A percentile compares a stretch with the other conserved stretches of the same genome.
These are phyloP conservation scores for Ceratocystis huliohia DNA, from an alignment of 2,329 filamentous ascomycete species.

Conservation along the genomic window DNA sequence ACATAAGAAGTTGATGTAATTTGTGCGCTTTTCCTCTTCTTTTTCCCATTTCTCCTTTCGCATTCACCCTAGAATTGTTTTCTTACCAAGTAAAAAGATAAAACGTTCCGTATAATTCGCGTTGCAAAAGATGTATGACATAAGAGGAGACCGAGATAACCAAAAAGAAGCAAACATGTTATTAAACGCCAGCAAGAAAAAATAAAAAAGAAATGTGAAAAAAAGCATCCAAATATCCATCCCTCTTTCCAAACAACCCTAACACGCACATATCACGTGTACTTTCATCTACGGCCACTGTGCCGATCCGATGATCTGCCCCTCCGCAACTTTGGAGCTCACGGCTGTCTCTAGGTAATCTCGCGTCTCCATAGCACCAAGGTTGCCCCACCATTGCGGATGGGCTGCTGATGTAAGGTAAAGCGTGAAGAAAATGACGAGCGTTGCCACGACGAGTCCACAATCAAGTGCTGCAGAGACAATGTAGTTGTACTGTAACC, in stretches of 20 bases:
- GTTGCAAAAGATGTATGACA: neutral
- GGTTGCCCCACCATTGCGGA: conserved; percentile 53
- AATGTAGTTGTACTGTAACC: conserved; percentile 67
- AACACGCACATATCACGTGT: neutral
- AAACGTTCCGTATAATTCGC: neutral
- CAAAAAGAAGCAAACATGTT: neutral
- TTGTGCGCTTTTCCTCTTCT: too few relatives aligned
- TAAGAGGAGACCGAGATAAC: neutral
- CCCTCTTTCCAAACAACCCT: neutral
- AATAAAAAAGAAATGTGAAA: neutral
- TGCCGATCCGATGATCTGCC: conserved; percentile 40
- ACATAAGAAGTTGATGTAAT: neutral
- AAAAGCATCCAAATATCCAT: conserved; percentile 17
- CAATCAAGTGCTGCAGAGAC: conserved; percentile 58
- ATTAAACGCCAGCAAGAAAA: conserved; percentile 2
- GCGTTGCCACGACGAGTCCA: conserved; percentile 51
- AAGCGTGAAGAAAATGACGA: conserved; percentile 58
- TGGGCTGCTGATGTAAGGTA: conserved; percentile 44
- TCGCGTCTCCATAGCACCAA: conserved; percentile 34
- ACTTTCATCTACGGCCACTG: conserved; percentile 31
- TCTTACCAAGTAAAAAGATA: neutral
- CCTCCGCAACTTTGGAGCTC: conserved; percentile 31
- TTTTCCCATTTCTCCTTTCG: neutral
- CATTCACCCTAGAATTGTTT: conserved; percentile 1
- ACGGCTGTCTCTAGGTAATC: conserved; percentile 36